Evolutionary conservation across 495 filamentous ascomycete species (phyloP).

Genomic region (Aspergillus taichungensis): DNA sequence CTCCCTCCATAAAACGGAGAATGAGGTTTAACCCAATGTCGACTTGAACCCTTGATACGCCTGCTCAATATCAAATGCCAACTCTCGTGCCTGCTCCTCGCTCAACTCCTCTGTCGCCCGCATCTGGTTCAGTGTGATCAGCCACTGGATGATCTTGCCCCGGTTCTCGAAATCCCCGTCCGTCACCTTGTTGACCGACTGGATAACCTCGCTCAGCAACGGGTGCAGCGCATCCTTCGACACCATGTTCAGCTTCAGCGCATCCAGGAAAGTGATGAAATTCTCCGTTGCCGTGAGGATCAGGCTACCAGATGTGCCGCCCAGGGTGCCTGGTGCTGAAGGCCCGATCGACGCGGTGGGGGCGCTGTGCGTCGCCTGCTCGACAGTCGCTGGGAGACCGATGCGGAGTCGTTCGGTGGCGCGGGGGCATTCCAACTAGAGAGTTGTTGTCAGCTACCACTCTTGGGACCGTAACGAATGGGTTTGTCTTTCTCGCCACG

Average conservation of each 20-base stretch:
- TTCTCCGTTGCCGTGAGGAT: conserved; percentile 87
- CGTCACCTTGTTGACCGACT: conserved; percentile 92
- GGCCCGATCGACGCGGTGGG: conserved; percentile 32
- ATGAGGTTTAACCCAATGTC: conserved; percentile 39
- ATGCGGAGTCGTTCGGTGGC: conserved; percentile 89
- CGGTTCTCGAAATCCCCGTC: conserved; percentile 86
- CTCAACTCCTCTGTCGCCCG: conserved; percentile 83
- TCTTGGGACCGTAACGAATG: neutral
- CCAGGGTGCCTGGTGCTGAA: conserved; percentile 26
- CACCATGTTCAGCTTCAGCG: conserved; percentile 75
- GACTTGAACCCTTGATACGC: conserved; percentile 89
- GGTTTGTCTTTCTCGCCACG: neutral
- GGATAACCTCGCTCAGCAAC: conserved; percentile 85
- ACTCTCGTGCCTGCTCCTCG: conserved; percentile 78
- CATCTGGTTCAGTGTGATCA: conserved; percentile 97
- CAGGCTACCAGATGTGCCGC: conserved; percentile 58
- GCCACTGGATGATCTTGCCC: conserved; percentile 96
- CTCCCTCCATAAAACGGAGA: neutral
- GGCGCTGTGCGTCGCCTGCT: conserved; percentile 41
- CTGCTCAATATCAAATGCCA: conserved; percentile 80
- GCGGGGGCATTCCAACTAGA: conserved; percentile 84
- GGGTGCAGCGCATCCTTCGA: conserved; percentile 96
- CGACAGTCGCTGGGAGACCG: conserved; percentile 65
- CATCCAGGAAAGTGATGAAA: conserved; percentile 97
- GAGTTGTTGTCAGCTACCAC: too few relatives aligned